Conservation (phyloP, 768 basidiomycete genomes). For the Neoboletus subvelutipes region DNA sequence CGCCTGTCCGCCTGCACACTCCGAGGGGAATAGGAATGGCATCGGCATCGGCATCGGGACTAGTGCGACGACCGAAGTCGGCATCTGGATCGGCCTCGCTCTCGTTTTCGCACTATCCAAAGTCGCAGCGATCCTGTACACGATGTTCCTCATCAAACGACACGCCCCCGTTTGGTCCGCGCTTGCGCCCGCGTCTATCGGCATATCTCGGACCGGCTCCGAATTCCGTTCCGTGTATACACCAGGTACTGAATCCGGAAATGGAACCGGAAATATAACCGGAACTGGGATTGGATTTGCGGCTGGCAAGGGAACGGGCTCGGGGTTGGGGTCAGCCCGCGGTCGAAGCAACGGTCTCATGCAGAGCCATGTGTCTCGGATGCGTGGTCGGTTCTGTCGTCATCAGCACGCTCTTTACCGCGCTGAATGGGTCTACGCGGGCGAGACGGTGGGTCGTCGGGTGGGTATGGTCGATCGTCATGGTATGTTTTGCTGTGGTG, state of each 20-base stretch:
- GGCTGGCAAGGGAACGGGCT: not conserved
- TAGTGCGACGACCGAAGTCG: constrained; percentile 1
- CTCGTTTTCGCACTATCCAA: constrained; percentile 39
- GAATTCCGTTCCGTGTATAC: not conserved
- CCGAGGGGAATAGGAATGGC: not conserved
- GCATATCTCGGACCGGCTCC: not conserved
- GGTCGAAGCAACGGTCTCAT: constrained; percentile 64
- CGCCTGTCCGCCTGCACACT: not conserved
- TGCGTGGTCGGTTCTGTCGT: constrained; percentile 50
- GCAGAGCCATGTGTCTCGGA: constrained; percentile 52
- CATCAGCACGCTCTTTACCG: constrained; percentile 22
- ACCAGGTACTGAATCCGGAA: not conserved
- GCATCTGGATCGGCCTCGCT: constrained; percentile 50
- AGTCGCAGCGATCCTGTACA: constrained; percentile 24
- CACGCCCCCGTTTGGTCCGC: constrained; percentile 36
- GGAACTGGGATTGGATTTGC: no score
- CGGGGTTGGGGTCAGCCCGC: constrained; percentile 32
- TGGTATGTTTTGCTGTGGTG: constrained; percentile 1
- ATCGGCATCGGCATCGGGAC: no score
- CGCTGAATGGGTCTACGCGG: constrained; percentile 10
- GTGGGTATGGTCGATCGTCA: constrained; percentile 13
- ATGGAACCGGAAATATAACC: no score
- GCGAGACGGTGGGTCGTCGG: not conserved
- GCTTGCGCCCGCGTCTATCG: not conserved
- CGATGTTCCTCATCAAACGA: constrained; percentile 58